Evolutionary conservation across 805 yeast genomes (phyloP), one percentile per base, ranked within the genome.

Genomic region (Torulaspora maleeae): DNA sequence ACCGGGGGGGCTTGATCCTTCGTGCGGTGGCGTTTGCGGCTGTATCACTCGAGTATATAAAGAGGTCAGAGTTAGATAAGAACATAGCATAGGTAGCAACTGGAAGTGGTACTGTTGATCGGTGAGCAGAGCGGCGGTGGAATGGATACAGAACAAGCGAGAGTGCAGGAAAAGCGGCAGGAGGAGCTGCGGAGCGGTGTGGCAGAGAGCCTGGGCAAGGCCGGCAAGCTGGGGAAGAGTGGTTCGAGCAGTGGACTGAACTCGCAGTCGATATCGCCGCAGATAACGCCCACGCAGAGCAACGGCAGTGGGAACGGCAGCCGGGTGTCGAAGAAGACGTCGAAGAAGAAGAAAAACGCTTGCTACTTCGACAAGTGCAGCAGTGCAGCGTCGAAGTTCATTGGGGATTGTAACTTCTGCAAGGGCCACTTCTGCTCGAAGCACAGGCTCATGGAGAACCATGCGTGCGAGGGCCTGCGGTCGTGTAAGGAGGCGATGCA

Each of bases 401-500:
- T 86, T 36, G 96, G 96, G 38, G 89, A 83, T 63, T 88, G 96
- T 65, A 76, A 80, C 43, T 84, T 82, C 61, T 88, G 96, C 65
- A 78, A 78, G 38, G 95, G 95, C 36, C 83, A 82, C 59, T 88
- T 79, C 65, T 88, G 96, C 66, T 83, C 91, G 27, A 83, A 84
- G 58, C 96, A 88, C 69, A 76, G 96, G 45, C 72, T 88, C 45
- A 72, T 89, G 68, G 96, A 88, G 66, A 88, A 82, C 64, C 96
- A 88, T 67, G 64, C 74, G 48, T 88, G 96, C 63, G 72, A 75
- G 46, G 95, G 93, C 5, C 74, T 88, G 48, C 83, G 82, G 59
- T 75, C 70, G 52, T 87, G 95, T 71, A 86, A 86, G 71, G 90
- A 87, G 56, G 79, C 76, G 56, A 80, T 87, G 54, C 95, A 86